These are phyloP conservation scores for Aspergillus sp. DNA, from an alignment of 2,329 filamentous ascomycete species.

Conservation along the genomic window DNA sequence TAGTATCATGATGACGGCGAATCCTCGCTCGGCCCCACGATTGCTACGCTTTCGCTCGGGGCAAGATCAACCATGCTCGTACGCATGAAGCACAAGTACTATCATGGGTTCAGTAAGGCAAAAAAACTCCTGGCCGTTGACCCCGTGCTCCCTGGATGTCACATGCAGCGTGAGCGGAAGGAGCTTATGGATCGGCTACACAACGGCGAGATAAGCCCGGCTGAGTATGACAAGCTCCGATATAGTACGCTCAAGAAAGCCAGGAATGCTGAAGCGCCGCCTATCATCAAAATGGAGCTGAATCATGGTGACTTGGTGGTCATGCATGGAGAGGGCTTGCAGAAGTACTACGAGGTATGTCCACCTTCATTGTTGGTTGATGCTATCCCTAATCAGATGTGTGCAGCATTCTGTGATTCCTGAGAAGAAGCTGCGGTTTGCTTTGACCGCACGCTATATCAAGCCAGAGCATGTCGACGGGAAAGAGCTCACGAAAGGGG, in stretches of 20 bases:
- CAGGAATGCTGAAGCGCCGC: slow-evolving; percentile 24
- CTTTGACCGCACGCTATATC: slow-evolving; percentile 36
- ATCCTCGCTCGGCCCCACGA: slow-evolving; percentile 53
- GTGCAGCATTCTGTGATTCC: slow-evolving; percentile 32
- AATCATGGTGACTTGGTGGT: slow-evolving; percentile 58
- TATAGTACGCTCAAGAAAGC: slow-evolving; percentile 25
- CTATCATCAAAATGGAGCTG: slow-evolving; percentile 46
- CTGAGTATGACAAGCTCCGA: slow-evolving; percentile 23
- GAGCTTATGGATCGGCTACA: slow-evolving; percentile 21
- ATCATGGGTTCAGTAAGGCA: slow-evolving; percentile 24
- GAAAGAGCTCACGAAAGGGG: slow-evolving; percentile 26
- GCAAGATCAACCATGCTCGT: slow-evolving; percentile 52
- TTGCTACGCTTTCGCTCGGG: slow-evolving; percentile 56
- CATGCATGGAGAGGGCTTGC: slow-evolving; percentile 56
- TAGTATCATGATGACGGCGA: slow-evolving; percentile 62
- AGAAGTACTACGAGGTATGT: slow-evolving; percentile 54
- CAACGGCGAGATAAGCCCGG: slow-evolving; percentile 15
- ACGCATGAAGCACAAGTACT: slow-evolving; percentile 55
- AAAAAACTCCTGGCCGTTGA: slow-evolving; percentile 25
- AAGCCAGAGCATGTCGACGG: slow-evolving; percentile 22
- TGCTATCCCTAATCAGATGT: neutral
- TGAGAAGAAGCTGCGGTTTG: slow-evolving; percentile 33
- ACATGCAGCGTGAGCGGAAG: slow-evolving; percentile 21
- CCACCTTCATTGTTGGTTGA: neutral
- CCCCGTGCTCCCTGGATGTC: slow-evolving; percentile 32